Base-by-base conservation (phyloP, 176 grass and related monocot species). In the Cenchrus fungigraminus region DNA sequence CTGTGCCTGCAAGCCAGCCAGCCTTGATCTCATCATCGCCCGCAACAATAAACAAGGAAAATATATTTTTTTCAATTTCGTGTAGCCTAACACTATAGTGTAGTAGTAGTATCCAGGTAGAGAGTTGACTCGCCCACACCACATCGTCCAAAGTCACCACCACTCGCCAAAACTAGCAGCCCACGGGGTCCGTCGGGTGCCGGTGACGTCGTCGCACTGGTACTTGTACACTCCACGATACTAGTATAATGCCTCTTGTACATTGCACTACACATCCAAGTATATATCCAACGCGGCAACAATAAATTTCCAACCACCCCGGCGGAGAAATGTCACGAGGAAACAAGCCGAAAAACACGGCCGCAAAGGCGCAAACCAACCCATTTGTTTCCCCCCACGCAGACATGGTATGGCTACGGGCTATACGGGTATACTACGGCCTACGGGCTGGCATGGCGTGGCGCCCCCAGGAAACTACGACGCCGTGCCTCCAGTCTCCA, bases 121-220 rank as follows among this genome's bases (percentile, higher is more conserved):
- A 16, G 86, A 65, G 80, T 76, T 73, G 86, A 88, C 67, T 55
- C 57, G 55, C 58, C 55, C 68, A 77, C 47, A 29, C 58, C 55
- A 47, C 45, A 29, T 40, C 50, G 7, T 29, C 73, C 72, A n/a
- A 60, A 45, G 55, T 59, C 73, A 65, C 8, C 14, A 51, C 28
- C 60, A 47, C 20, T 63, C 4, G 6, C 54, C 63, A 29, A 77
- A 77, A 42, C 73, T 58, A 58, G 29, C 29, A 75, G 73, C 73
- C 67, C 67, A 40, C 8, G 73, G 58, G 0, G 46, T 1, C 9
- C 12, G 70, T n/a, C n/a, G 45, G 45, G 32, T n/a, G 61, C 2
- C 2, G 31, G 55, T 60, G 74, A 61, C 55, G 74, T 25, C 55
- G 56, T 22, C 74, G 10, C n/a, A 7, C 10, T 60, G 20, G 19